Evolutionary conservation across 2,329 filamentous ascomycete species (phyloP), one percentile per base, ranked within the genome.

Genomic region (Ilyonectria mors-panacis): DNA sequence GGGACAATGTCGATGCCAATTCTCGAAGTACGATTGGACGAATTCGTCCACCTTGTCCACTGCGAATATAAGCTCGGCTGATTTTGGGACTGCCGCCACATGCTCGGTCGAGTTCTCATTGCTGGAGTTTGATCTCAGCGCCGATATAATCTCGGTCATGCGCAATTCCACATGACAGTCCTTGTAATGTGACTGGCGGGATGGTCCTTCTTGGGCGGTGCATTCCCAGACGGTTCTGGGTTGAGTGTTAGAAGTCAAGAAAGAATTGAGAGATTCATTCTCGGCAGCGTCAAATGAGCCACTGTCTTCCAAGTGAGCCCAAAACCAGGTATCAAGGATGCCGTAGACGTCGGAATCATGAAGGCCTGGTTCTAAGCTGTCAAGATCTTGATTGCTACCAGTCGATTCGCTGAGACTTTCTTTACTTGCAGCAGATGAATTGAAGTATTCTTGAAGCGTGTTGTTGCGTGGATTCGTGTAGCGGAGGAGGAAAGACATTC

Each of bases 401-500:
- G 6, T 19, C 10, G 19, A 17, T 6, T 23, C 33, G 6, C n/a
- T 3, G 17, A 6, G 6, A 6, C 23, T 15, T 21, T 26, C 33
- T 7, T 8, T 13, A 6, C 3, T 4, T 1, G 33, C 39, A 3
- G 19, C 17, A 55, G 17, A 55, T 6, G 6, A n/a, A n/a, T 28
- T 17, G 47, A 60, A 60, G 19, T 53, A 60, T 13, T 60, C 58
- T 23, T 60, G 35, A 13, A 60, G 37, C 3, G 13, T 60, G 17
- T 53, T 21, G 19, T 60, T 60, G 1, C 30, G 47, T 8, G 58
- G 58, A 8, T 60, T n/a, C 21, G 47, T 60, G 47, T 60, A 60
- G 4, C 28, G 58, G 9, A 60, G 23, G 5, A 60, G 35, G 30
- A 60, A 60, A 1, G 39, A 53, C 13, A 44, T 51, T n/a, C 15